Evolutionary conservation across 495 filamentous ascomycete genomes (phyloP).

Genomic region (Neurospora intermedia): DNA sequence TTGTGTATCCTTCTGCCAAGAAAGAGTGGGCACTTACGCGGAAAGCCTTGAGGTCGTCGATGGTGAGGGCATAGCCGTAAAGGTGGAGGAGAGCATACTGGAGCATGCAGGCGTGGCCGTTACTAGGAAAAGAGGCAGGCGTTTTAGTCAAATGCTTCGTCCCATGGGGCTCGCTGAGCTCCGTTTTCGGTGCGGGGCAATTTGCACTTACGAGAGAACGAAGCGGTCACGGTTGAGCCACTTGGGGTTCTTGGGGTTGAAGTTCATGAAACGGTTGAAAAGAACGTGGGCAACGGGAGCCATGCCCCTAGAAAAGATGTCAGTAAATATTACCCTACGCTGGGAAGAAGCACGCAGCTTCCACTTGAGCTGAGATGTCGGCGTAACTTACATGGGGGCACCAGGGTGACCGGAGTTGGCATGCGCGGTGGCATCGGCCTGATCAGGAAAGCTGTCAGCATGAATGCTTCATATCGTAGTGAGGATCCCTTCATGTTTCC

Average conservation of each 20-base stretch:
- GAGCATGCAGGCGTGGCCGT: slow-evolving; percentile 98
- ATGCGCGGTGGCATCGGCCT: slow-evolving; percentile 95
- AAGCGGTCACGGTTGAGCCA: slow-evolving; percentile 98
- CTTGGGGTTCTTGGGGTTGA: slow-evolving; percentile 97
- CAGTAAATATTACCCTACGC: slow-evolving; percentile 7
- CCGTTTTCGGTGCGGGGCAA: not conserved
- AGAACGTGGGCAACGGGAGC: slow-evolving; percentile 94
- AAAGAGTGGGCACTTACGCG: slow-evolving; percentile 50
- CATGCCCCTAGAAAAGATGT: slow-evolving; percentile 57
- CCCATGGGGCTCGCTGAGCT: not conserved
- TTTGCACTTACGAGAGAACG: slow-evolving; percentile 85
- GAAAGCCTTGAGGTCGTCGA: slow-evolving; percentile 93
- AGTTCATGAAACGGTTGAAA: slow-evolving; percentile 98
- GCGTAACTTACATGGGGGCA: slow-evolving; percentile 68
- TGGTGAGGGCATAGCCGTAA: slow-evolving; percentile 73
- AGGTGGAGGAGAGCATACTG: slow-evolving; percentile 98
- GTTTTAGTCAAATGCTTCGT: not conserved
- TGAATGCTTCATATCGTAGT: not conserved
- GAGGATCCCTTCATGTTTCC: not conserved
- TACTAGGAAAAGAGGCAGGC: slow-evolving; percentile 40
- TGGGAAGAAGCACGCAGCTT: slow-evolving; percentile 1
- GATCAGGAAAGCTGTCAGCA: slow-evolving; percentile 20
- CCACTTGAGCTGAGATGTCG: not conserved
- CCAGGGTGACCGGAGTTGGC: slow-evolving; percentile 98
- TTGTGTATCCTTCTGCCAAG: not conserved